These are phyloP conservation scores for Ochetophila trinervis DNA, from an alignment of 306 rosid species.

Conservation along the genomic window DNA sequence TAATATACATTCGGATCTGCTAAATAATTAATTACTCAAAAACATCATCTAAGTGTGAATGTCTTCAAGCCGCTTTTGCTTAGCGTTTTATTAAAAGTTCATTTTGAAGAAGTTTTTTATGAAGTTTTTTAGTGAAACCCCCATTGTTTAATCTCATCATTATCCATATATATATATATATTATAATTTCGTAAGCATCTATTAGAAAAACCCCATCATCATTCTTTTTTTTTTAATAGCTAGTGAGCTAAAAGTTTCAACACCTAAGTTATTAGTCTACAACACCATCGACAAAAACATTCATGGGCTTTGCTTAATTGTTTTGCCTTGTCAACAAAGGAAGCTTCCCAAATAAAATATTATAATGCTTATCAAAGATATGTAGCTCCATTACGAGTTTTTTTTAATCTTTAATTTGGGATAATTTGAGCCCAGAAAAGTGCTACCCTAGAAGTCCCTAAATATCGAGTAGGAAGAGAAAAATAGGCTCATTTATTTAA, in stretches of 20 bases:
- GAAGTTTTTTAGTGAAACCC: constrained; percentile 16
- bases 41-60: constrained; percentile 29
- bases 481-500: neutral
- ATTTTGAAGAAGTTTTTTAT: neutral
- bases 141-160: constrained; percentile 19
- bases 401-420: neutral
- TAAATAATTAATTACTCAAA: neutral
- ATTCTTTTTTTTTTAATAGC: neutral
- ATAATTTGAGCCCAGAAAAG: neutral
- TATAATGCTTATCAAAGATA: constrained; percentile 6
- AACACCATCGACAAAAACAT: constrained; percentile 35
- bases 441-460: neutral
- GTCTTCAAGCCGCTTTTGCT: constrained; percentile 16
- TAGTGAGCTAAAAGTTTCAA: constrained; percentile 33
- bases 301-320: constrained; percentile 33
- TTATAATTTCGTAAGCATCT: neutral
- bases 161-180: neutral
- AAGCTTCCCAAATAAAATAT: constrained; percentile 26
- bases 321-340: constrained; percentile 47
- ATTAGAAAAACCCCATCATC: constrained; percentile 5
- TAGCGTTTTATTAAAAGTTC: constrained; percentile 13
- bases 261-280: constrained; percentile 30
- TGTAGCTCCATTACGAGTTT: constrained; percentile 18
- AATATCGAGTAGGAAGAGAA: neutral
- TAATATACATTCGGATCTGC: neutral